Base-by-base conservation (phyloP, 352 stramenopile genomes). In the Globisporangium solare region DNA sequence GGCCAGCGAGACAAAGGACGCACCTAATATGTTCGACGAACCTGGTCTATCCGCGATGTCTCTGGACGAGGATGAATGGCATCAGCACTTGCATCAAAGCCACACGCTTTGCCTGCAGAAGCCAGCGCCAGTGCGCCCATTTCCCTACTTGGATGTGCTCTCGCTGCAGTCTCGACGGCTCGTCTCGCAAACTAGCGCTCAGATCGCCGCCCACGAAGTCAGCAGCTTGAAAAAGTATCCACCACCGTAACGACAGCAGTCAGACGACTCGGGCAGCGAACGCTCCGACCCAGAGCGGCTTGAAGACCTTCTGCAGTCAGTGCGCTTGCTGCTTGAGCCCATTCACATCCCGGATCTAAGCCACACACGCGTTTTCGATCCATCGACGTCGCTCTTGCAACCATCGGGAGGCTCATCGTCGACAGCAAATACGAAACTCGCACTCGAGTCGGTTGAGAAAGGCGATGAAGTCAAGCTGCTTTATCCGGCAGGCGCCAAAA, bases 401-500 rank as follows among this genome's bases (percentile, higher is more conserved):
- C 14, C 24, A n/a, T 18, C 43, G 13, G 32, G 6, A 8, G 14
- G 21, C 18, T 37, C 18, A 14, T 7, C 14, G 11, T 40, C 48
- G 22, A 11, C 22, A 10, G 31, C n/a, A 11, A 17, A 17, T 2
- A 21, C 24, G 12, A 70, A 65, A 21, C 47, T 79, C n/a, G 63
- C 68, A 18, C 51, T 71, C 0, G 60, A 49, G 7, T 78, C 71
- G 37, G 47, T 78, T 32, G 66, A 74, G 41, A 67, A 68, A 20
- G 64, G 76, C 46, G 64, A 66, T 12, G 73, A 81, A 3, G 45
- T 76, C 51, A 77, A 82, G 51, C 61, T 91, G 14, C 89, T 91
- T 49, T 91, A 91, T 47, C 71, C 81, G 10, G 83, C 73, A 0
- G 81, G 81, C 0, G 73, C 75, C 24, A 91, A 91, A 63, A 86